A percentile compares a stretch with the other conserved stretches of the same genome.
These are phyloP conservation scores for Trypanosoma lewisi DNA, from an alignment of 208 protist species.

Conservation along the genomic window DNA sequence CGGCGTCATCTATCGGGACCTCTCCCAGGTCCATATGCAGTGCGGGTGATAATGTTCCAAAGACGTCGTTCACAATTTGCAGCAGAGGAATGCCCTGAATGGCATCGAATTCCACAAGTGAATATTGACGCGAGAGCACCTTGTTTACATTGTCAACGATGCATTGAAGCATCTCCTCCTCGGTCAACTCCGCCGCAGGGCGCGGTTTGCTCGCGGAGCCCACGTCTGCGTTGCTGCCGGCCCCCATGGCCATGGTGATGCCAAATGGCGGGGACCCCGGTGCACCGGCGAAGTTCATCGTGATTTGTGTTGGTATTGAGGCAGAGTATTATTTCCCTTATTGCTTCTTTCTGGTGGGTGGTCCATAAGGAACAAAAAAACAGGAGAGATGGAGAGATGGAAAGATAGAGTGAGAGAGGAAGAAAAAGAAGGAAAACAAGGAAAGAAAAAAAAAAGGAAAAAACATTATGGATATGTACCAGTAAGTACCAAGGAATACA, in stretches of 20 bases:
- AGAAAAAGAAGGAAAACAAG: too few species aligned
- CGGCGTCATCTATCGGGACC: constrained; percentile 38
- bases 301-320: too few species aligned
- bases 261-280: neutral
- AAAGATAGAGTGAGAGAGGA: too few species aligned
- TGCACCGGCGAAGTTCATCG: neutral
- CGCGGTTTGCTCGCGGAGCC: constrained; percentile 1
- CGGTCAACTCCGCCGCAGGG: constrained; percentile 36
- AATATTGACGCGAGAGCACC: constrained; percentile 67
- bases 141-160: constrained; percentile 85
- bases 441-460: neutral
- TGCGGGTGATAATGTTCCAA: constrained; percentile 63
- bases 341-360: too few species aligned
- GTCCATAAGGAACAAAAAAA: too few species aligned
- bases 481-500: neutral
- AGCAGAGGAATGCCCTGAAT: constrained; percentile 60
- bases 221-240: neutral
- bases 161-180: constrained; percentile 69
- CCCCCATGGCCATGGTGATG: neutral
- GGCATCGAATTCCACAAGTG: constrained; percentile 86
- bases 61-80: constrained; percentile 86
- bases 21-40: constrained; percentile 65
- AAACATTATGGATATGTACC: neutral
- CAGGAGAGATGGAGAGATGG: too few species aligned
- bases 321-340: too few species aligned